Evolutionary conservation across 495 filamentous ascomycete species (phyloP).

Genomic region (Aspergillus haitiensis): DNA sequence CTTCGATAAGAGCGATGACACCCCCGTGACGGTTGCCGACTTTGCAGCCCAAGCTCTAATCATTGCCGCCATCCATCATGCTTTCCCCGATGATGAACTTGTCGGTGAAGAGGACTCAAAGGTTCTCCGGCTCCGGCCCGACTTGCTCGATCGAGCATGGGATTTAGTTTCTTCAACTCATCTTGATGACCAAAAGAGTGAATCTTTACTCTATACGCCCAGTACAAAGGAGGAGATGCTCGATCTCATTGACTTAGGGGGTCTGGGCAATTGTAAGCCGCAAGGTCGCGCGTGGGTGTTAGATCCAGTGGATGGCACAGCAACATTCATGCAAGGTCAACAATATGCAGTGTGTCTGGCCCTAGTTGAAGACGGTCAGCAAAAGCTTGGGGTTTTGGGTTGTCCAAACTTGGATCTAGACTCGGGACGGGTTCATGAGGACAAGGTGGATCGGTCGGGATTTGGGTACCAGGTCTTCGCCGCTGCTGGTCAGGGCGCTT

Average conservation of each 20-base stretch:
- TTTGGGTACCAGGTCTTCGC: slow-evolving; percentile 58
- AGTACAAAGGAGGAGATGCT: slow-evolving; percentile 56
- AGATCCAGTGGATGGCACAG: slow-evolving; percentile 73
- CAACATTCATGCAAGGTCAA: slow-evolving; percentile 60
- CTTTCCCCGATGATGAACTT: slow-evolving; percentile 58
- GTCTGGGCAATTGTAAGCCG: slow-evolving; percentile 40
- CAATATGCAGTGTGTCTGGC: slow-evolving; percentile 67
- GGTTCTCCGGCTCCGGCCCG: slow-evolving; percentile 50
- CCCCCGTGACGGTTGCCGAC: slow-evolving; percentile 66
- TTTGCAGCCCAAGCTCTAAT: slow-evolving; percentile 67
- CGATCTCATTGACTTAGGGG: slow-evolving; percentile 61
- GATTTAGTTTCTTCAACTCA: slow-evolving; percentile 42
- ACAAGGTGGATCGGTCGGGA: slow-evolving; percentile 49
- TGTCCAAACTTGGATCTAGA: slow-evolving; percentile 55
- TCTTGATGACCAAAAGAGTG: slow-evolving; percentile 42
- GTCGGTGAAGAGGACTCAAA: slow-evolving; percentile 63
- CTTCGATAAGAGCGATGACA: slow-evolving; percentile 59
- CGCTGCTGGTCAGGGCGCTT: slow-evolving; percentile 56
- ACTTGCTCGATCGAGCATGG: slow-evolving; percentile 55
- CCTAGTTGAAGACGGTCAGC: slow-evolving; percentile 47
- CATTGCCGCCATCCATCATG: slow-evolving; percentile 51
- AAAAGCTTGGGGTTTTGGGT: slow-evolving; percentile 55
- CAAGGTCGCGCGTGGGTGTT: slow-evolving; percentile 60
- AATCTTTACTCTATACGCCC: slow-evolving; percentile 43
- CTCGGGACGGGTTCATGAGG: slow-evolving; percentile 43